Base-by-base conservation (phyloP, 2,329 filamentous ascomycete species). In the Neoscytalidium dimidiatum region DNA sequence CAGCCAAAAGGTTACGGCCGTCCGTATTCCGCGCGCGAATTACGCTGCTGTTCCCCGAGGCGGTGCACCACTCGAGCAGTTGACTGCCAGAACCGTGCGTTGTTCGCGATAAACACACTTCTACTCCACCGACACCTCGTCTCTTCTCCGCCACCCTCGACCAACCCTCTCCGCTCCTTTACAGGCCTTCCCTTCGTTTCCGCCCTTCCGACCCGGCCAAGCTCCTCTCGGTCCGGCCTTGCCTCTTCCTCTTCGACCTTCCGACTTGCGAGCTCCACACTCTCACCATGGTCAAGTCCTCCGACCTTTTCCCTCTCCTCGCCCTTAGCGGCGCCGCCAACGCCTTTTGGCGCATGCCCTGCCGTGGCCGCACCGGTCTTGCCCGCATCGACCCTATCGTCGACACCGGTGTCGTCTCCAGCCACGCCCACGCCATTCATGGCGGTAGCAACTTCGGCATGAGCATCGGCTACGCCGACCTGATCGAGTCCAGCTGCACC, bases 291-390 rank as follows among this genome's bases (percentile, higher is more conserved):
- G 38, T 63, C 26, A 63, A 63, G 61, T 29, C 38, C 28, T n/a
- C 61, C 21, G 48, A 44, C 11, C n/a, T 43, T 17, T 53, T 70
- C 60, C 66, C 73, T 33, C 66, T 68, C 21, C 64, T 76, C 57
- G 71, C 72, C 14, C 71, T 81, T 19, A 71, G 76, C 17, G 73
- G 74, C 53, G 71, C 74, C 26, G 72, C 86, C 48, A 87, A 90
- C 70, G 88, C 89, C 62, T 90, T 92, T 73, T 85, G 91, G 74
- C 88, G 85, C 71, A 92, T 92, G 82, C 86, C 86, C 73, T 88
- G 88, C 72, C 82, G 86, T 69, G 83, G 85, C 46, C 85, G 89
- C 71, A 82, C 88, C 69, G 85, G 85, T 56, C 80, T 83, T 57
- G 86, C 85, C 69, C 87, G 85, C 68, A 79, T 84, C 49, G 90